Conservation (phyloP, 306 rosid species). For the Fagus crenata region DNA sequence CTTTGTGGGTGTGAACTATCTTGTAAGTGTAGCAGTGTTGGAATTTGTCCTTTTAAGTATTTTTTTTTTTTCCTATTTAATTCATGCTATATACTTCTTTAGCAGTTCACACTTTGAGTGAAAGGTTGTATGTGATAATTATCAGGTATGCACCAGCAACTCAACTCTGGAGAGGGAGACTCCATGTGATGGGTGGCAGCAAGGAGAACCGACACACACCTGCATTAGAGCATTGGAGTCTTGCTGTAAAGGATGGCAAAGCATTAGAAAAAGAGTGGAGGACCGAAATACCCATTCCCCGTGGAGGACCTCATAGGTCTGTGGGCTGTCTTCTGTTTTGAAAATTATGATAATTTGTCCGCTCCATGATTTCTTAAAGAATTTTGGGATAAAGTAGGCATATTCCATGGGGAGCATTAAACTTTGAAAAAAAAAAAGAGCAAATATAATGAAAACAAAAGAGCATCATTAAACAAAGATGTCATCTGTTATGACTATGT, state of each 20-base stretch:
- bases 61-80: neutral
- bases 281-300: conserved; percentile 81
- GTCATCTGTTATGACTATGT: neutral
- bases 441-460: neutral
- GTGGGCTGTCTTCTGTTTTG: conserved; percentile 16
- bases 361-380: neutral
- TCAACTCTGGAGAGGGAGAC: conserved; percentile 92
- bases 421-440: neutral
- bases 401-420: neutral
- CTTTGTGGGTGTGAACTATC: neutral
- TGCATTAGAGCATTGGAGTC: conserved; percentile 91
- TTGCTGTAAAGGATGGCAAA: conserved; percentile 83
- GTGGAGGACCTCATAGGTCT: conserved; percentile 98
- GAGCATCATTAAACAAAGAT: neutral
- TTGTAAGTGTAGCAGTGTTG: neutral
- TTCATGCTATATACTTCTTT: conserved; percentile 10
- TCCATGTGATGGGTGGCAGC: conserved; percentile 99
- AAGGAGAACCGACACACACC: conserved; percentile 95
- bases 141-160: conserved; percentile 96
- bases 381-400: neutral
- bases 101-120: conserved; percentile 14
- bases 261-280: conserved; percentile 79
- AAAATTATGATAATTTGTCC: conserved; percentile 9
- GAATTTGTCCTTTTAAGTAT: neutral
- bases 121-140: conserved; percentile 29